Evolutionary conservation across 108 stramenopile genomes (phyloP), one percentile per base, ranked within the genome.

Genomic region (Nitzschia sp.): DNA sequence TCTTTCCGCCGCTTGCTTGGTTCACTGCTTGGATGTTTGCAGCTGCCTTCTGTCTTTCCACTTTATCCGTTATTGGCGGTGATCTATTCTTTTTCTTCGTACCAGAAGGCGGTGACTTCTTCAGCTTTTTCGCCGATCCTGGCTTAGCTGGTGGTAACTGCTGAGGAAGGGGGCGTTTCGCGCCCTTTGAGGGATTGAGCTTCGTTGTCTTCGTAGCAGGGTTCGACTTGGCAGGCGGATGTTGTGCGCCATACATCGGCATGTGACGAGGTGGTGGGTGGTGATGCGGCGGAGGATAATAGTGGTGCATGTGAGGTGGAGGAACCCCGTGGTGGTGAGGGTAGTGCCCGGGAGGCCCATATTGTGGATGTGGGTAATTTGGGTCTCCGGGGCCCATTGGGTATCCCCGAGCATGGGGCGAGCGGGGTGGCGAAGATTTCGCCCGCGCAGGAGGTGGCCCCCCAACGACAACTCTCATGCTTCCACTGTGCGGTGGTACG

Each of bases 1-100:
- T 87, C 61, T 77, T 86, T 35, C 84, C 81, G 28, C 78, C 83
- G 65, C 77, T 79, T 25, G 84, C 86, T 66, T 61, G 47, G 61
- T 83, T 82, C 32, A 84, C 81, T 32, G 85, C 81, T 31, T 69
- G 50, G 27, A 83, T 86, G 0, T 82, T 71, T 30, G 72, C 82
- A 33, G 85, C 85, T 16, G 80, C 76, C 52, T 81, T 83, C 57
- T 83, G 72, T 0, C 76, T 66, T 25, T 86, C 85, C 6, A 56
- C 81, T 33, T 66, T 64, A 35, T 82, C 79, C 35, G 71, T 58
- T 1, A 76, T 26, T 41, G 63, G 73, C 19, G 80, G 70, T 38
- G 73, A 74, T 9, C 58, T 68, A 32, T 82, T 80, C 66, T 82
- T 82, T 59, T 72, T 77, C 65, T 75, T 71, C 19, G 77, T 32